Conservation (phyloP, 352 stramenopile genomes). For the Globisporangium cylindrosporum region DNA sequence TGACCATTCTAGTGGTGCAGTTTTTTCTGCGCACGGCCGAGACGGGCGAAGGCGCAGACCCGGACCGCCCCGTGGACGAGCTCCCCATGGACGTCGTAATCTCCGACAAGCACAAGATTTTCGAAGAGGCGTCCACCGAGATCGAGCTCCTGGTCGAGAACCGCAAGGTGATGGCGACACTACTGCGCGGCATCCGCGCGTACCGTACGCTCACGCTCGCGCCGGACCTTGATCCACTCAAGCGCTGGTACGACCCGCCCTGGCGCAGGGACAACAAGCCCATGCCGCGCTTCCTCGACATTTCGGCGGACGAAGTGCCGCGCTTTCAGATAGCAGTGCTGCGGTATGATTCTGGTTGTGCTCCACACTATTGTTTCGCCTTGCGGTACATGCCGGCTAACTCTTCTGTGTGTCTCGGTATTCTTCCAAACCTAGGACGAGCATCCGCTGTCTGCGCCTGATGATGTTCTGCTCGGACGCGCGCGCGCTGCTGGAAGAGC, state of each 20-base stretch:
- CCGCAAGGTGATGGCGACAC: conserved; percentile 34
- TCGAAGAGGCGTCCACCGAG: conserved; percentile 69
- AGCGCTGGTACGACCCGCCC: conserved; percentile 54
- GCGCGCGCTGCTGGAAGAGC: conserved; percentile 38
- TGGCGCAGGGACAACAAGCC: conserved; percentile 43
- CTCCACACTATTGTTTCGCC: neutral
- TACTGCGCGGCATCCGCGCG: conserved; percentile 40
- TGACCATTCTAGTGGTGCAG: conserved; percentile 30
- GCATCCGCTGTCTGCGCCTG: conserved; percentile 60
- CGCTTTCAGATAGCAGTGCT: conserved; percentile 57
- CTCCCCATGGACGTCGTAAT: conserved; percentile 50
- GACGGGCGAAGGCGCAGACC: conserved; percentile 54
- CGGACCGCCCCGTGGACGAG: conserved; percentile 48
- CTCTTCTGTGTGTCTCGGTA: neutral
- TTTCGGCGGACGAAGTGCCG: conserved; percentile 40
- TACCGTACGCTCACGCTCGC: conserved; percentile 42
- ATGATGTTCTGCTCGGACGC: conserved; percentile 59
- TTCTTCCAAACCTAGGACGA: conserved; percentile 19
- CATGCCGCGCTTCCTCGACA: conserved; percentile 46
- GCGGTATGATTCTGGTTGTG: conserved; percentile 18
- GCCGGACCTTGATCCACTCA: conserved; percentile 52
- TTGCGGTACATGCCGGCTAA: neutral
- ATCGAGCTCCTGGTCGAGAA: conserved; percentile 69
- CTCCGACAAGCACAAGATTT: conserved; percentile 42
- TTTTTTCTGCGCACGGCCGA: conserved; percentile 71